Evolutionary conservation across 2,329 filamentous ascomycete genomes (phyloP), one percentile per base, ranked within the genome.

Genomic region (Dendrostoma leiphaemia): DNA sequence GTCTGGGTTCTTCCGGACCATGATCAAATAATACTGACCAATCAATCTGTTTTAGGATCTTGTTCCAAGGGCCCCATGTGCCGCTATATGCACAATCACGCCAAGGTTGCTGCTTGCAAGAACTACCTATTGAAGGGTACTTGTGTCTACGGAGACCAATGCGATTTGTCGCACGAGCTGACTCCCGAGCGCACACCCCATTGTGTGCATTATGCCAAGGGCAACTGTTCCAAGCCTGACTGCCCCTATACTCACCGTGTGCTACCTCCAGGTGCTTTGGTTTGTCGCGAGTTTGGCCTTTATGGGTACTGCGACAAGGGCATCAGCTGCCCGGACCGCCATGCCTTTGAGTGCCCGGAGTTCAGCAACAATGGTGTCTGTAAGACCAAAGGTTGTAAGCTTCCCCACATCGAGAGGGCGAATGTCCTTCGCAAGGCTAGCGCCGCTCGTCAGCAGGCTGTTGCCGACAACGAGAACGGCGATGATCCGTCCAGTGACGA

Each of bases 271-370:
- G 80, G 81, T 67, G 90, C 92, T 48, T 85, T 82, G 28, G 90
- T 97, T 45, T 99, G 94, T 74, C 83, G 85, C 63, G 74, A 83
- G 19, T 97, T 99, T 76, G 93, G 90, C 26, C 83, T 85, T 51
- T 82, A 92, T 65, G 93, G 94, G 50, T 97, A 91, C 71, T 97
- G 94, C 75, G 86, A 89, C 58, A 89, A 89, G 68, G 94, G 93
- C 57, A 80, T 81, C 53, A 73, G 79, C 52, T 97, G 94, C 72
- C 73, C 83, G 57, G 85, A 94, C 60, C 88, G 91, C 58, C 94
- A 99, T 75, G 88, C 93, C 54, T 88, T 88, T 73, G 93, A 97
- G 71, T 97, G 94, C 71, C 93, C 94, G 59, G 89, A 96, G 69
- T 97, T 95, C 77, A 90, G 90, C 80, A 96, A 96, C 73, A 90